A percentile compares a stretch with the other conserved stretches of the same genome.
These are phyloP conservation scores for Hypoxylon trugodes DNA, from an alignment of 495 filamentous ascomycete species.

Conservation along the genomic window DNA sequence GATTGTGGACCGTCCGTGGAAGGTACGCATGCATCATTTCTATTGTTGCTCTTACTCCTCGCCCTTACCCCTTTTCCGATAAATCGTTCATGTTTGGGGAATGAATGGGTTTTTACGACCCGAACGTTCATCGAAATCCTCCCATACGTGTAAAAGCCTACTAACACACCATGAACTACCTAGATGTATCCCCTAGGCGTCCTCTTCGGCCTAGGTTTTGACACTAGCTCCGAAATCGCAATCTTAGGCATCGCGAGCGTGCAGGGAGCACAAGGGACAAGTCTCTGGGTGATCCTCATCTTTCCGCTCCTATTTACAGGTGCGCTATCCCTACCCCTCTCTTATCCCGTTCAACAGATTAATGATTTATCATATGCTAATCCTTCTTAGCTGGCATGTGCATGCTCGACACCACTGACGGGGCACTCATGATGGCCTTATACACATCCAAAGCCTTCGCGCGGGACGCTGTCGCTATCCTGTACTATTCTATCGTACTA, in stretches of 20 bases:
- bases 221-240: slow-evolving; percentile 94
- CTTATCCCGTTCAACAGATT: not conserved
- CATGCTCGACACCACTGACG: slow-evolving; percentile 87
- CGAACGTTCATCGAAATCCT: no score
- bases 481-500: slow-evolving; percentile 94
- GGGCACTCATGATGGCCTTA: slow-evolving; percentile 92
- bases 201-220: slow-evolving; percentile 93
- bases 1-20: slow-evolving; percentile 91
- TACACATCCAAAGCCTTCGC: slow-evolving; percentile 82
- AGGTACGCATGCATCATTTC: slow-evolving; percentile 45
- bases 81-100: no score
- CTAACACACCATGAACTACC: no score
- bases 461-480: slow-evolving; percentile 80
- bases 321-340: slow-evolving; percentile 45
- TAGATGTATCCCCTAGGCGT: slow-evolving; percentile 89
- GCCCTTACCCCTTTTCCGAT: not conserved
- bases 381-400: slow-evolving; percentile 80
- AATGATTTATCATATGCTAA: slow-evolving; percentile 5
- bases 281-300: slow-evolving; percentile 93
- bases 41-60: not conserved
- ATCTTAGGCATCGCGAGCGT: slow-evolving; percentile 89
- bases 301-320: slow-evolving; percentile 91
- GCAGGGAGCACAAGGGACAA: slow-evolving; percentile 83
- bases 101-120: no score
- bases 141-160: no score